phyloP scores from a whole-genome alignment of 768 basidiomycete genomes.

The Cystofilobasidium ferigula region DNA sequence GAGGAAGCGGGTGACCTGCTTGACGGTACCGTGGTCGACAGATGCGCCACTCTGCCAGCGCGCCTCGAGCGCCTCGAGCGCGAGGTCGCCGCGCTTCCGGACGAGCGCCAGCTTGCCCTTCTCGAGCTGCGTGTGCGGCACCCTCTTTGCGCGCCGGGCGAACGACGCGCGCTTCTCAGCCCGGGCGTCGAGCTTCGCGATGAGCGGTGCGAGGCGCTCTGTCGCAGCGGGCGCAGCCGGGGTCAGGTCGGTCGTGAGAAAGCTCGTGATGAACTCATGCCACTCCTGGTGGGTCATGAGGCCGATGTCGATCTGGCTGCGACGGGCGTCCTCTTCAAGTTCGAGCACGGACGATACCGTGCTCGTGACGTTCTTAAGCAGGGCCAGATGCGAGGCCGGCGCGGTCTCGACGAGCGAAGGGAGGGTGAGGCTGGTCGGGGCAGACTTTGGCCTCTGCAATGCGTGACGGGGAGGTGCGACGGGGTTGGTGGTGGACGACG shows the following conservation, averaged over 20 bases:
- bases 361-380: neutral
- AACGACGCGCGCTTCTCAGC: too few species aligned
- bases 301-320: constrained; percentile 26
- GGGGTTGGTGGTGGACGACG: too few species aligned
- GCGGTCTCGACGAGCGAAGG: too few species aligned
- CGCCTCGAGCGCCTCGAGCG: constrained; percentile 3
- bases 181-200: too few species aligned
- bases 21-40: neutral
- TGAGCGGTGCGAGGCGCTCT: too few species aligned
- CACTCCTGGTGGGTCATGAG: constrained; percentile 49
- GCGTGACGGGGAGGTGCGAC: too few species aligned
- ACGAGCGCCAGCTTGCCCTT: constrained; percentile 47
- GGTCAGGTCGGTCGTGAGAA: neutral
- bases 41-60: neutral
- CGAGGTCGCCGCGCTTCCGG: constrained; percentile 34
- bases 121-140: constrained; percentile 41
- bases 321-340: too few species aligned
- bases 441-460: too few species aligned
- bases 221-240: neutral
- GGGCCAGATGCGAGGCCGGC: neutral
- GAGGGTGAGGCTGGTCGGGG: too few species aligned
- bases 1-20: neutral
- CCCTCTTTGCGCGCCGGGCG: neutral
- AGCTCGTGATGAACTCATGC: constrained; percentile 45
- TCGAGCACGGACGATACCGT: neutral